Evolutionary conservation across 2,329 filamentous ascomycete genomes (phyloP).

Genomic region (Pseudocercospora pini-densiflorae): DNA sequence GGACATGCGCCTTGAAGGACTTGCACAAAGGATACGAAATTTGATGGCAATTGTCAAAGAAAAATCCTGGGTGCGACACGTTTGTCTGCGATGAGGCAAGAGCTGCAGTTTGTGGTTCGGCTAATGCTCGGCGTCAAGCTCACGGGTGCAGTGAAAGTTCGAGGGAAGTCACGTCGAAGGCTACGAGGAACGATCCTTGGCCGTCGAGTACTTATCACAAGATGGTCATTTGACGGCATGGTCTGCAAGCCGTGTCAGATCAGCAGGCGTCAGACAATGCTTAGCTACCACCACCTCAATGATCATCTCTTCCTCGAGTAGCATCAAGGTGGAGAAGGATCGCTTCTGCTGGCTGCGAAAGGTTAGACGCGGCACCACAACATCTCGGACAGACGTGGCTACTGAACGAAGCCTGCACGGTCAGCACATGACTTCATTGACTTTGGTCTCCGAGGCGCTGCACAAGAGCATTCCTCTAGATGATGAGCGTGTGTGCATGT

Average conservation of each 20-base stretch:
- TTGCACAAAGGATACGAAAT: constrained; percentile 2
- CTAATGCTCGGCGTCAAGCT: background rate
- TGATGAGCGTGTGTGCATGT: background rate
- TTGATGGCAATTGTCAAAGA: background rate
- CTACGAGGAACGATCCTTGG: background rate
- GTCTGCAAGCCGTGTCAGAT: too few relatives aligned
- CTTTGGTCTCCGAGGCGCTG: background rate
- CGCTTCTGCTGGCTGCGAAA: too few relatives aligned
- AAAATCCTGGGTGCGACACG: background rate
- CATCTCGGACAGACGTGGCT: too few relatives aligned
- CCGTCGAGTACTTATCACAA: background rate
- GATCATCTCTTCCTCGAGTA: too few relatives aligned
- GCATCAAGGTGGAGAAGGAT: too few relatives aligned
- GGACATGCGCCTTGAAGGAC: background rate
- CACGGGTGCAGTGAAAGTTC: background rate
- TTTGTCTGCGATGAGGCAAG: constrained; percentile 2
- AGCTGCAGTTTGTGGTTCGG: background rate
- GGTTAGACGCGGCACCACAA: too few relatives aligned
- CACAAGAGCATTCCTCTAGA: background rate
- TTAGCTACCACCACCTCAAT: too few relatives aligned
- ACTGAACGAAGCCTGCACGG: too few relatives aligned
- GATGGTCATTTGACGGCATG: background rate
- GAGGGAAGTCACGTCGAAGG: background rate
- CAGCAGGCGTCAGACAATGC: too few relatives aligned
- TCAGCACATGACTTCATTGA: too few relatives aligned